Conservation (phyloP, 139 green algal genomes). For the Chlamydomonas asymmetrica region DNA sequence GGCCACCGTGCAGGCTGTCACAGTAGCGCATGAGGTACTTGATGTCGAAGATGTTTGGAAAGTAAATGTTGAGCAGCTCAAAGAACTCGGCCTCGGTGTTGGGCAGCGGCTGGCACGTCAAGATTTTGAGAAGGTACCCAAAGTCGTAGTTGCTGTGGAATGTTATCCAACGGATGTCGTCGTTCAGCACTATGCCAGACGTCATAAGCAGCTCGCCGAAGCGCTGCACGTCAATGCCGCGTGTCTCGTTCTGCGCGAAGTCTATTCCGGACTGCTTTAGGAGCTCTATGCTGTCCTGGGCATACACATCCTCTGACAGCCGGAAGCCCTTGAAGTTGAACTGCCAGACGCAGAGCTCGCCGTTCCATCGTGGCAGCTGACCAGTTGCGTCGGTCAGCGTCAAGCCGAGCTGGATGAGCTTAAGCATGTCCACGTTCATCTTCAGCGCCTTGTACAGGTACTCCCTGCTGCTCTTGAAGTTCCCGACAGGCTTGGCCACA, state of each 20-base stretch:
- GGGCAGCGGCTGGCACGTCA: conserved; percentile 90
- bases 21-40: conserved; percentile 98
- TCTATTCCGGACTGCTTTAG: conserved; percentile 96
- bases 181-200: conserved; percentile 95
- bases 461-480: conserved; percentile 94
- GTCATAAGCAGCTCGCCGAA: conserved; percentile 98
- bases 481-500: conserved; percentile 89
- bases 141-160: conserved; percentile 96
- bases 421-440: conserved; percentile 99
- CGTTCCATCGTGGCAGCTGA: conserved; percentile 80
- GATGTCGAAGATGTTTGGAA: conserved; percentile 97
- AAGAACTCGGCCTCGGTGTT: conserved; percentile 92
- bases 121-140: conserved; percentile 97
- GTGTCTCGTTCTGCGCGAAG: conserved; percentile 85
- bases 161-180: conserved; percentile 71
- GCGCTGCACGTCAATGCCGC: conserved; percentile 89
- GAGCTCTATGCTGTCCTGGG: conserved; percentile 96
- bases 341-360: conserved; percentile 96
- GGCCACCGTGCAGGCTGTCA: conserved; percentile 93
- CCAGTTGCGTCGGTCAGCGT: conserved; percentile 94
- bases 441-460: conserved; percentile 93
- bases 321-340: conserved; percentile 99
- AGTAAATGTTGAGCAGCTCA: conserved; percentile 91
- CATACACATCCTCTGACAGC: conserved; percentile 94
- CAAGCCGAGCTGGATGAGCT: conserved; percentile 98